Evolutionary conservation across 345 rosid species (phyloP).

Genomic region (Turnera subulata): DNA sequence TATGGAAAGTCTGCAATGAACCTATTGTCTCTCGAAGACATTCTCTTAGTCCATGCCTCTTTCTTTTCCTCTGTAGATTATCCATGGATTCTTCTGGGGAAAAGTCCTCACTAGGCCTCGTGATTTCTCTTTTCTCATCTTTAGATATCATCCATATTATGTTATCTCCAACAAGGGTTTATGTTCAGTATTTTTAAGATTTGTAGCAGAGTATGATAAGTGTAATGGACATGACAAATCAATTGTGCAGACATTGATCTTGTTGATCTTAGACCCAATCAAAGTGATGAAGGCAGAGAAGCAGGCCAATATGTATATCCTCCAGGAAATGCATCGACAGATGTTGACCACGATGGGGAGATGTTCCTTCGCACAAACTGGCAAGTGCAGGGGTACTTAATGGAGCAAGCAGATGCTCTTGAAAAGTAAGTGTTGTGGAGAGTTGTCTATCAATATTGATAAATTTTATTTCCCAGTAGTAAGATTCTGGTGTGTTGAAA

Average conservation of each 20-base stretch:
- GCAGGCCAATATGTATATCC: slow-evolving; percentile 33
- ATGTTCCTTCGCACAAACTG: slow-evolving; percentile 64
- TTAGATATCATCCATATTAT: no score
- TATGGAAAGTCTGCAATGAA: no score
- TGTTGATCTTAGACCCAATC: slow-evolving; percentile 42
- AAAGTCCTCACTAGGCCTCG: no score
- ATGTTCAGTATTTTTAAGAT: no score
- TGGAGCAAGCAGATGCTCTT: slow-evolving; percentile 81
- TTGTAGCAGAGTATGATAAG: background rate
- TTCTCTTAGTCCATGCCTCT: no score
- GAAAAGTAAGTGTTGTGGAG: slow-evolving; percentile 52
- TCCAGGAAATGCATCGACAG: slow-evolving; percentile 32
- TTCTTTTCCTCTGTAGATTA: no score
- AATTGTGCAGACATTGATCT: slow-evolving; percentile 55
- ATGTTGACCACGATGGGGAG: slow-evolving; percentile 37
- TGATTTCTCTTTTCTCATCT: no score
- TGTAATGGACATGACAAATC: slow-evolving; percentile 14
- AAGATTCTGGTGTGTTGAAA: slow-evolving; percentile 4
- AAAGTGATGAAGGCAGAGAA: slow-evolving; percentile 37
- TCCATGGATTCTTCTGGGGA: no score
- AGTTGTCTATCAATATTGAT: background rate
- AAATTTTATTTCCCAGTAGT: background rate
- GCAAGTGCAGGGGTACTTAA: slow-evolving; percentile 87
- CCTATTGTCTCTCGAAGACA: no score
- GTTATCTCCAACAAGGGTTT: background rate